A percentile compares a stretch with the other conserved stretches of the same genome.
Evolutionary conservation across 179 eudicot genomes (phyloP).

Genomic region (Kewa caespitosa): DNA sequence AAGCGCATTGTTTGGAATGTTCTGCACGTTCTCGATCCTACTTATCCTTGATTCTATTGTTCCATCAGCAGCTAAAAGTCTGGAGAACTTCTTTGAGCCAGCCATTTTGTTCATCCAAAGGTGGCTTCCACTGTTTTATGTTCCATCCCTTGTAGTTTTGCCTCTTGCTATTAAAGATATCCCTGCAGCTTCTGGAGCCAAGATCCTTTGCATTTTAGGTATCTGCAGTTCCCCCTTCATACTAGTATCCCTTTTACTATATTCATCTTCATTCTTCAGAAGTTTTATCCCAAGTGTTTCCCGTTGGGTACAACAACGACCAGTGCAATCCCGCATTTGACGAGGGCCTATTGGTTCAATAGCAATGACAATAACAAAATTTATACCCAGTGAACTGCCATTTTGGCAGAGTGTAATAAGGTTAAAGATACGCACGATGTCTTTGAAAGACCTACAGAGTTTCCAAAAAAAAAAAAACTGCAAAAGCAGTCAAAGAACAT

Average conservation of each 20-base stretch:
- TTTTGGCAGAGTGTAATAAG: no score
- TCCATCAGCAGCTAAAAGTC: slow-evolving; percentile 62
- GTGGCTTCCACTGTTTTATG: slow-evolving; percentile 98
- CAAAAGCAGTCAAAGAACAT: no score
- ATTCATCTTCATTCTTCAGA: background rate
- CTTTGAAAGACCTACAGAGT: no score
- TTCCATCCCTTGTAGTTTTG: slow-evolving; percentile 86
- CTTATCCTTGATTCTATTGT: slow-evolving; percentile 56
- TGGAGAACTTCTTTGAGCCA: slow-evolving; percentile 90
- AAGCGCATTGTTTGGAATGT: slow-evolving; percentile 96
- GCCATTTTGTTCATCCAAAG: slow-evolving; percentile 91
- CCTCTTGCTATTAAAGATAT: slow-evolving; percentile 91
- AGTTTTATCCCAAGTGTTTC: no score
- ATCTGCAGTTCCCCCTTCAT: slow-evolving; percentile 1
- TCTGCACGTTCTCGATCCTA: slow-evolving; percentile 74
- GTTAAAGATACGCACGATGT: no score
- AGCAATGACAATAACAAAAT: no score
- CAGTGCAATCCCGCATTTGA: no score
- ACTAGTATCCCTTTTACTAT: background rate
- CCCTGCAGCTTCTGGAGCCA: slow-evolving; percentile 87
- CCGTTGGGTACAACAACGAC: no score
- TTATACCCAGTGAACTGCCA: no score
- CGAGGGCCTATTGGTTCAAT: no score
- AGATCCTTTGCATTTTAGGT: slow-evolving; percentile 83
- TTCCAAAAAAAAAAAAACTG: no score